These are phyloP conservation scores for Scheffersomyces lignicola DNA, from an alignment of 1,139 yeast species.

Conservation along the genomic window DNA sequence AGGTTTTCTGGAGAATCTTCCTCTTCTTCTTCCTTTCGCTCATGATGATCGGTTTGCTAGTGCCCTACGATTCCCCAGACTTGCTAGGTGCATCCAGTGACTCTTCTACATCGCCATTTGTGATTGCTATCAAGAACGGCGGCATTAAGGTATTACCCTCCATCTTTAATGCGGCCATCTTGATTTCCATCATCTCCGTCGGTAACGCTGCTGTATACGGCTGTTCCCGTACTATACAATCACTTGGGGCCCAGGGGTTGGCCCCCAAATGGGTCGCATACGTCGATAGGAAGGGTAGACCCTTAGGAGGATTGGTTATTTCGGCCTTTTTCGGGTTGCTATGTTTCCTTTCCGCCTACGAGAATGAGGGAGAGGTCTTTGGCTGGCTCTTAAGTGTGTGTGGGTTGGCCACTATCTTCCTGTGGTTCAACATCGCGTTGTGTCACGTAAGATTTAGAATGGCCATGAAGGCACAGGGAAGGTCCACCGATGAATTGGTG, in stretches of 20 bases:
- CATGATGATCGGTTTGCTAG: conserved; percentile 38
- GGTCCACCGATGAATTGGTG: conserved; percentile 27
- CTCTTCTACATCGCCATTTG: conserved; percentile 54
- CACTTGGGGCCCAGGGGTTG: conserved; percentile 42
- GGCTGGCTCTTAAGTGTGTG: conserved; percentile 44
- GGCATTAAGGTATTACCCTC: conserved; percentile 48
- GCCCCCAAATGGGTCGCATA: conserved; percentile 38
- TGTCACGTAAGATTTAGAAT: conserved; percentile 41
- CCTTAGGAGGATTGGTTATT: conserved; percentile 36
- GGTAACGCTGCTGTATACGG: conserved; percentile 49
- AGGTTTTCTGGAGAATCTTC: conserved; percentile 46
- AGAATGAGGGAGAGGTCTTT: conserved; percentile 36
- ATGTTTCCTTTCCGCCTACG: conserved; percentile 41
- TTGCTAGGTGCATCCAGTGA: conserved; percentile 31
- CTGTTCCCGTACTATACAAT: conserved; percentile 42
- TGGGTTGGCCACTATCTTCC: conserved; percentile 42
- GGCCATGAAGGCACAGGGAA: conserved; percentile 32
- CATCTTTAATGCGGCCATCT: conserved; percentile 43
- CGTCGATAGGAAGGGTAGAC: conserved; percentile 44
- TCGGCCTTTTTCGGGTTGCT: conserved; percentile 38
- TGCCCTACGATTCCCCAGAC: conserved; percentile 31
- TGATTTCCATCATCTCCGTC: conserved; percentile 42
- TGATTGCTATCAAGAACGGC: conserved; percentile 55
- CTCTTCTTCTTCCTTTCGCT: conserved; percentile 41
- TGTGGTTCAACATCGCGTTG: conserved; percentile 41